A percentile compares a stretch with the other conserved stretches of the same genome.
Evolutionary conservation across 805 yeast species (phyloP).

Genomic region (Jamesozyma piceae): DNA sequence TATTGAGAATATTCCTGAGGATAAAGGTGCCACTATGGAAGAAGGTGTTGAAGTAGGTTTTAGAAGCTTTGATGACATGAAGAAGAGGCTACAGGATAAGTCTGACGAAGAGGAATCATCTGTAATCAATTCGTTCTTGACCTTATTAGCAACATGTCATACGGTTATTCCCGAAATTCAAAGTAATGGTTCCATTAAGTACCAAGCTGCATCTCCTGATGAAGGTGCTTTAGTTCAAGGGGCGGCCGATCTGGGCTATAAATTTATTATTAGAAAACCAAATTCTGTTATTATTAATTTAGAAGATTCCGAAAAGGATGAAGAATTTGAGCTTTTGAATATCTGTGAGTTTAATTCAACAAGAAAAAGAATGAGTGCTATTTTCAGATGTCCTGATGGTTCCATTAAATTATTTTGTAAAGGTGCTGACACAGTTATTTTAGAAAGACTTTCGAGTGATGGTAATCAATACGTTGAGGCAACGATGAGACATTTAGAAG

Average conservation of each 20-base stretch:
- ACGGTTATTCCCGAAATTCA: conserved; percentile 90
- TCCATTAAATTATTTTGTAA: conserved; percentile 79
- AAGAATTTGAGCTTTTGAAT: conserved; percentile 69
- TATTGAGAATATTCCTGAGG: conserved; percentile 85
- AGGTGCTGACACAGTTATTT: conserved; percentile 95
- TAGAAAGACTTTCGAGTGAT: conserved; percentile 61
- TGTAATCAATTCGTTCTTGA: conserved; percentile 65
- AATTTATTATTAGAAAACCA: conserved; percentile 79
- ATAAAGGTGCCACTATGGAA: conserved; percentile 55
- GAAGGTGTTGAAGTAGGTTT: conserved; percentile 81
- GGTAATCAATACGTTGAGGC: conserved; percentile 70
- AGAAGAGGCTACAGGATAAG: conserved; percentile 34
- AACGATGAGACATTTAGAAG: conserved; percentile 82
- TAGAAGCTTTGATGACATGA: conserved; percentile 59
- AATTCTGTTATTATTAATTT: conserved; percentile 61
- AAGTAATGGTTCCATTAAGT: conserved; percentile 59
- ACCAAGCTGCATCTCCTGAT: conserved; percentile 98
- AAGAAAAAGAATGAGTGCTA: conserved; percentile 94
- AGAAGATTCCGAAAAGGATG: conserved; percentile 38
- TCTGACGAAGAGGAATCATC: conserved; percentile 37
- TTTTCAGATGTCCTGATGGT: conserved; percentile 91
- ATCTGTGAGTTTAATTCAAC: conserved; percentile 96
- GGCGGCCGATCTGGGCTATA: conserved; percentile 81
- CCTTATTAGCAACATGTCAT: conserved; percentile 84
- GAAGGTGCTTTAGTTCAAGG: conserved; percentile 98